These are phyloP conservation scores for Stentor roeselii DNA, from an alignment of 73 alveolate genomes.

Conservation along the genomic window DNA sequence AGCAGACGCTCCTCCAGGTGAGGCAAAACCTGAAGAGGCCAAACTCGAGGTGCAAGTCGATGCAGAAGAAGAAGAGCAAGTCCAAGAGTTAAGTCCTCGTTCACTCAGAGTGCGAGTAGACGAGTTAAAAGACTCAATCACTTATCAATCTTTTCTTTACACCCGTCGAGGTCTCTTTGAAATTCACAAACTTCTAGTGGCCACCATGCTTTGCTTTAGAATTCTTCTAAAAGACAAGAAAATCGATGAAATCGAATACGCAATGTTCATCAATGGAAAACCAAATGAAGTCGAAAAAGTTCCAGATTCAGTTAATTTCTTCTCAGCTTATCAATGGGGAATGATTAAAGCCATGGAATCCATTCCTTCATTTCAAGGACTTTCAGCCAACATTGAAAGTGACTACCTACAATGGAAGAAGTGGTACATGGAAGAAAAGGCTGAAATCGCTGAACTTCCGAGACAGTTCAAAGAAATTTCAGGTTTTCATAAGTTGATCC, in stretches of 20 bases:
- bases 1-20: slow-evolving; percentile 47
- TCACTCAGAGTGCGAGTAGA: slow-evolving; percentile 67
- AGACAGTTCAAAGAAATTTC: slow-evolving; percentile 85
- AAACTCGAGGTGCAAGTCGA: slow-evolving; percentile 52
- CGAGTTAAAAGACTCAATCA: slow-evolving; percentile 45
- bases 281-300: slow-evolving; percentile 30
- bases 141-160: slow-evolving; percentile 84
- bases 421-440: slow-evolving; percentile 99
- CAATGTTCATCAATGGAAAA: slow-evolving; percentile 70
- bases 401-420: slow-evolving; percentile 99
- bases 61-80: slow-evolving; percentile 87
- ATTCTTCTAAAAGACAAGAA: slow-evolving; percentile 81
- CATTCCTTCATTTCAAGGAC: slow-evolving; percentile 40
- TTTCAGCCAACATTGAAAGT: slow-evolving; percentile 74
- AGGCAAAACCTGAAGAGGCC: slow-evolving; percentile 40
- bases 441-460: slow-evolving; percentile 99
- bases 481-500: slow-evolving; percentile 95
- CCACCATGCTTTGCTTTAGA: slow-evolving; percentile 98
- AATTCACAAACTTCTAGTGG: slow-evolving; percentile 95
- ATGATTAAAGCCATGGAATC: slow-evolving; percentile 71
- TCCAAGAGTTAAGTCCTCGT: slow-evolving; percentile 72
- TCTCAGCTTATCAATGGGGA: slow-evolving; percentile 83
- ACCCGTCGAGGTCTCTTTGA: slow-evolving; percentile 99
- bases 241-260: slow-evolving; percentile 79
- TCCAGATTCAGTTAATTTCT: slow-evolving; percentile 68